Base-by-base conservation (phyloP, 768 basidiomycete genomes). In the Rubroboletus pulcherrimus region DNA sequence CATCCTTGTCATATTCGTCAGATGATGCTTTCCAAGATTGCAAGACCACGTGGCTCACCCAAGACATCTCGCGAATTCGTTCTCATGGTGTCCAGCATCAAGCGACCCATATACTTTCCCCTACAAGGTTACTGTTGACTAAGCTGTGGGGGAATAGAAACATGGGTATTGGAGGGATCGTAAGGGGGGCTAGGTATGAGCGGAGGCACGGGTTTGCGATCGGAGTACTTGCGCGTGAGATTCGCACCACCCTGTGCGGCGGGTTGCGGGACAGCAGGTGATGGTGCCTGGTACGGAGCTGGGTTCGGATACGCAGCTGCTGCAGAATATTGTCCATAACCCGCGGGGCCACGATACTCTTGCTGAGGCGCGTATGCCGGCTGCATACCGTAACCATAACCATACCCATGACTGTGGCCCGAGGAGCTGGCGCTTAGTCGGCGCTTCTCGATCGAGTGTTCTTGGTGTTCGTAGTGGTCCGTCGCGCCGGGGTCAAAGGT, bases 401-500 rank as follows among this genome's bases (percentile, higher is more conserved):
- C 60, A 35, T 60, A 55, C 1, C 69, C 63, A 7, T 72, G 59
- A 6, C 57, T 54, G 19, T 71, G 66, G 8, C 66, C 62, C 8
- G 63, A 68, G 5, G 71, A 66, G 42, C 67, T 63, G 5, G 41
- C 49, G 39, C 70, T 71, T 30, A 63, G 12, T 14, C 63, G 51
- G 30, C 19, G 60, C 35, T 71, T 73, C 35, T 66, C 63, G 0
- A 60, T 30, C 11, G 44, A 37, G 21, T 43, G 39, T 55, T 55
- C 65, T 14, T 63, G 59, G 43, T 58, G 65, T 51, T 67, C 71
- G 49, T 69, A 72, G 53, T 31, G 60, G 19, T 58, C 68, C 48
- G 51, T 61, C 61, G 39, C 66, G 57, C 54, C 66, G 49, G 62
- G 82, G 70, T 84, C 81, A 57, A 85, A 85, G 7, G 77, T 77